A percentile compares a stretch with the other conserved stretches of the same genome.
These are phyloP conservation scores for Gymnopus androsaceus DNA, from an alignment of 1,284 basidiomycete genomes.

Conservation along the genomic window DNA sequence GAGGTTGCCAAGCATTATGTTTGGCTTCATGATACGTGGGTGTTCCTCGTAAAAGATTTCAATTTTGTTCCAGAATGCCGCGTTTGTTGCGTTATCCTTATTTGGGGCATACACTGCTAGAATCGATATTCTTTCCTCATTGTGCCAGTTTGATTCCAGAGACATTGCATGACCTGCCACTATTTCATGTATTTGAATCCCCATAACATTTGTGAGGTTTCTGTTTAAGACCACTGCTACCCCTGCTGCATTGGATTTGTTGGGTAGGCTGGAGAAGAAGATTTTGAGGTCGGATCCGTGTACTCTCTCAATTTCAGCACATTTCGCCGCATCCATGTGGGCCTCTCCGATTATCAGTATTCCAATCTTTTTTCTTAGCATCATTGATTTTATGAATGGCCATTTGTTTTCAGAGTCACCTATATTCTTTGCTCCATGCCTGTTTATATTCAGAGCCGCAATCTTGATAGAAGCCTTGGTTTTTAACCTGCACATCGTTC, in stretches of 20 bases:
- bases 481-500: slow-evolving; percentile 9
- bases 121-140: slow-evolving; percentile 11
- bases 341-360: slow-evolving; percentile 31
- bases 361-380: slow-evolving; percentile 24
- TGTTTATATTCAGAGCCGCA: slow-evolving; percentile 25
- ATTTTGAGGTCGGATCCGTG: slow-evolving; percentile 18
- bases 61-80: slow-evolving; percentile 24
- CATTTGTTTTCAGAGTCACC: slow-evolving; percentile 24
- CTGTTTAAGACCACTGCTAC: slow-evolving; percentile 40
- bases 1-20: slow-evolving; percentile 20
- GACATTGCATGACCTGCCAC: slow-evolving; percentile 17
- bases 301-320: slow-evolving; percentile 11
- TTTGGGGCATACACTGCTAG: slow-evolving; percentile 29
- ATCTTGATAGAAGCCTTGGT: slow-evolving; percentile 21
- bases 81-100: background rate
- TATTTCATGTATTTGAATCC: background rate
- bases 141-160: slow-evolving; percentile 13
- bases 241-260: slow-evolving; percentile 24
- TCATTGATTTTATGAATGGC: slow-evolving; percentile 21
- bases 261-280: slow-evolving; percentile 18
- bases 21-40: slow-evolving; percentile 7
- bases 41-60: slow-evolving; percentile 11
- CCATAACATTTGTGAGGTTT: slow-evolving; percentile 18
- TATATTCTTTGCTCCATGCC: slow-evolving; percentile 5
- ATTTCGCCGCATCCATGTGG: slow-evolving; percentile 23